Evolutionary conservation across 306 rosid species (phyloP).

Genomic region (Trichosanthes cucumerina): DNA sequence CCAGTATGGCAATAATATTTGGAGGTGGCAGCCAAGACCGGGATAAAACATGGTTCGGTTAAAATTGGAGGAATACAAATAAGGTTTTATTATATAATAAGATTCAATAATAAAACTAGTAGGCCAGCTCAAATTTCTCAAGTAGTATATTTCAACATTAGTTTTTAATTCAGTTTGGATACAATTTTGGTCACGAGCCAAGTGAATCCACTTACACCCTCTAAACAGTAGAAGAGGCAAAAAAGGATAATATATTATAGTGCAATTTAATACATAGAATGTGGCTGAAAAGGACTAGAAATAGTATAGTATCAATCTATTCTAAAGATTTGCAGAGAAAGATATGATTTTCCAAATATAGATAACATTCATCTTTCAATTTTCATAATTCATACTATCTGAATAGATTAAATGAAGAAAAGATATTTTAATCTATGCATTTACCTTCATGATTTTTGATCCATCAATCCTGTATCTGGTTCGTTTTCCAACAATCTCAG

Average conservation of each 20-base stretch:
- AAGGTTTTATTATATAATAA: not conserved
- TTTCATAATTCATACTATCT: not conserved
- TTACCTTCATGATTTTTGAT: slow-evolving; percentile 58
- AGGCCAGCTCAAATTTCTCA: not conserved
- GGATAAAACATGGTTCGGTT: not conserved
- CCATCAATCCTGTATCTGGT: slow-evolving; percentile 55
- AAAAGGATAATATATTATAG: too few relatives aligned
- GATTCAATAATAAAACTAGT: too few relatives aligned
- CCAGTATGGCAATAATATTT: not conserved
- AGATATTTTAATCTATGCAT: not conserved
- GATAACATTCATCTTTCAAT: not conserved
- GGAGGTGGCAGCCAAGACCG: not conserved
- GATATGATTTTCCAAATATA: not conserved
- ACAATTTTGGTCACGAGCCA: not conserved
- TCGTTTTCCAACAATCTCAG: slow-evolving; percentile 69
- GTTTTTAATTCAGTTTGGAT: not conserved
- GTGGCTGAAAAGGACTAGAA: not conserved
- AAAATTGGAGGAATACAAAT: not conserved
- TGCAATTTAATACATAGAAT: not conserved
- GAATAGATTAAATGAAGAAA: not conserved
- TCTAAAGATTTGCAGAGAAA: not conserved
- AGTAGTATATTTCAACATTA: not conserved
- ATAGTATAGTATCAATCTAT: not conserved
- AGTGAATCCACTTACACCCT: not conserved
- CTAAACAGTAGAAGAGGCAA: not conserved